Conservation (phyloP, 1,139 yeast species). For the Debaryomyces robertsiae region DNA sequence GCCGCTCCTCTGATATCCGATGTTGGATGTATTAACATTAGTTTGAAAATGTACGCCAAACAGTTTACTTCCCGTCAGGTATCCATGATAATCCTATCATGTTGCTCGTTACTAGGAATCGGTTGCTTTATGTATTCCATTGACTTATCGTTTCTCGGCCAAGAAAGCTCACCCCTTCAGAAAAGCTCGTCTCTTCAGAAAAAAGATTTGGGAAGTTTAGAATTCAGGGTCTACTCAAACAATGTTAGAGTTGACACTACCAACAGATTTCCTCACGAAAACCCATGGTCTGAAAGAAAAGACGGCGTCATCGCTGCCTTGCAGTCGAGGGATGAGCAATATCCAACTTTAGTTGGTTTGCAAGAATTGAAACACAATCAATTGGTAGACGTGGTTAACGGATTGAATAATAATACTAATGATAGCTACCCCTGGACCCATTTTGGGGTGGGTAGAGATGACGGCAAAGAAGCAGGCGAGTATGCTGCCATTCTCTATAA, state of each 20-base stretch:
- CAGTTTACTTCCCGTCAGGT: constrained; percentile 4
- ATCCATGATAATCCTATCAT: constrained; percentile 6
- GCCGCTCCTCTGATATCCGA: no score
- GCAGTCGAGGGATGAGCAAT: constrained; percentile 16
- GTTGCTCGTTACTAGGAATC: constrained; percentile 5
- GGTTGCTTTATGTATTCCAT: constrained; percentile 5
- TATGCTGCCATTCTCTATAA: constrained; percentile 47
- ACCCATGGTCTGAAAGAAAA: constrained; percentile 29
- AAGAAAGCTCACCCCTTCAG: background rate
- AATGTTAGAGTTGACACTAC: constrained; percentile 29
- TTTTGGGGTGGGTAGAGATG: constrained; percentile 53
- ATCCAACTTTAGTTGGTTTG: constrained; percentile 32
- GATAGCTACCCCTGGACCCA: constrained; percentile 33
- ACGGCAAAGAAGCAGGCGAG: constrained; percentile 47
- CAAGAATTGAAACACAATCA: constrained; percentile 36
- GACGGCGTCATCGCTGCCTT: constrained; percentile 26
- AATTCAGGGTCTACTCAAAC: constrained; percentile 26
- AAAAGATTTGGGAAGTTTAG: constrained; percentile 10
- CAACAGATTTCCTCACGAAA: constrained; percentile 26
- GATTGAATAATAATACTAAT: constrained; percentile 23
- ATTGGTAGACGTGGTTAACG: constrained; percentile 28
- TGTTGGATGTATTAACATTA: no score
- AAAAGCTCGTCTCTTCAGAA: background rate
- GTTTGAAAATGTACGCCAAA: constrained; percentile 2
- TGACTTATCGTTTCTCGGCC: constrained; percentile 1